phyloP scores from a whole-genome alignment of 495 filamentous ascomycete genomes.

The Penicillium flavigenum region DNA sequence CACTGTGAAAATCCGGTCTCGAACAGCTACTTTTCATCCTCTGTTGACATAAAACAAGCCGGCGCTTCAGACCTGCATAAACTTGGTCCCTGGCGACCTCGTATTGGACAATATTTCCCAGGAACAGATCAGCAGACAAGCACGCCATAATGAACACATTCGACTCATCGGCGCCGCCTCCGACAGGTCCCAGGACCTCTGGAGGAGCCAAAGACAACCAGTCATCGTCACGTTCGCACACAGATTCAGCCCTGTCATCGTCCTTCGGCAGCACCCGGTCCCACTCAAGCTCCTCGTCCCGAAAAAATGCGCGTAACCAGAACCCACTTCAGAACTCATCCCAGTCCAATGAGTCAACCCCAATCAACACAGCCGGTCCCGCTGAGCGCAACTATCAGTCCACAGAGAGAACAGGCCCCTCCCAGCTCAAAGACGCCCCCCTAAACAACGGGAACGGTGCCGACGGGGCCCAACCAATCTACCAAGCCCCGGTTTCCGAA shows the following conservation, averaged over 20 bases:
- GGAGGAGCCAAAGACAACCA: constrained; percentile 19
- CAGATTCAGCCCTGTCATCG: constrained; percentile 26
- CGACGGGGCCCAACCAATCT: constrained; percentile 6
- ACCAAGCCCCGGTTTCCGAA: constrained; percentile 17
- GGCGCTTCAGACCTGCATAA: constrained; percentile 19
- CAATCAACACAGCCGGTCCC: constrained; percentile 30
- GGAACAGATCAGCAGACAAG: constrained; percentile 25
- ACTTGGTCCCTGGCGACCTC: background rate
- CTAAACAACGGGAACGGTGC: background rate
- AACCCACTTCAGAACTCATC: constrained; percentile 16
- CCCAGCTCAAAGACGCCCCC: constrained; percentile 7
- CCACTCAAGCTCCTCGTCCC: constrained; percentile 24
- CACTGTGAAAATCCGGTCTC: background rate
- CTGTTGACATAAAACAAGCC: constrained; percentile 7
- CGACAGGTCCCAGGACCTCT: constrained; percentile 21
- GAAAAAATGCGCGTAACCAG: constrained; percentile 12
- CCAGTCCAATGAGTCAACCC: constrained; percentile 34
- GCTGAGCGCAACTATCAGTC: constrained; percentile 38
- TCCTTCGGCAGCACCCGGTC: constrained; percentile 27
- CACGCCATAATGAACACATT: constrained; percentile 44
- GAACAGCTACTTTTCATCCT: background rate
- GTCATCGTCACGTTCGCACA: constrained; percentile 32
- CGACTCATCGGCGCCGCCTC: constrained; percentile 31
- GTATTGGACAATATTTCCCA: constrained; percentile 19
- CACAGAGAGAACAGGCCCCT: constrained; percentile 24